Conservation (phyloP, 306 rosid genomes). For the Casuarina cunninghamiana region DNA sequence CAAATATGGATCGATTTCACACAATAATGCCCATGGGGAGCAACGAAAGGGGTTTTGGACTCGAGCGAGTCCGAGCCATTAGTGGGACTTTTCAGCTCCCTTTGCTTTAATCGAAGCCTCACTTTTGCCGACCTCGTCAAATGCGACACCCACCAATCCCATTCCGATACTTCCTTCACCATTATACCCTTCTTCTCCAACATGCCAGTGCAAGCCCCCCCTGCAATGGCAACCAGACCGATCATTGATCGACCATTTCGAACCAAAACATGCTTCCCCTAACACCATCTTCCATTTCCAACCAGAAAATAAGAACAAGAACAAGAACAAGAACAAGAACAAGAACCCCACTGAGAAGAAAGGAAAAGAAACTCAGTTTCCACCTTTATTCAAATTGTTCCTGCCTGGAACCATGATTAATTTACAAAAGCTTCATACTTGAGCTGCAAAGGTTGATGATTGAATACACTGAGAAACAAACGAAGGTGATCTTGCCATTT, state of each 20-base stretch:
- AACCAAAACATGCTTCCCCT: not conserved
- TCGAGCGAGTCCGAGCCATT: not conserved
- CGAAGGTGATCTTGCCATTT: not conserved
- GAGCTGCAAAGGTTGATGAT: not conserved
- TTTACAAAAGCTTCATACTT: not conserved
- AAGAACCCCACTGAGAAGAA: not conserved
- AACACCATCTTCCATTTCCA: no score
- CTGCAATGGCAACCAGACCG: no score
- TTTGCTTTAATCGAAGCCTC: constrained; percentile 45
- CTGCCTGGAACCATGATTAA: not conserved
- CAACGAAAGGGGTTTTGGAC: constrained; percentile 35
- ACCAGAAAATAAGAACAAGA: no score
- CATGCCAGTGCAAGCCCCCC: not conserved
- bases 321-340: no score
- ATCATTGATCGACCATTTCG: not conserved
- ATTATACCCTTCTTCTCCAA: not conserved
- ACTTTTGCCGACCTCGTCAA: constrained; percentile 48
- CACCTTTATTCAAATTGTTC: constrained; percentile 4
- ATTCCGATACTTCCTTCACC: not conserved
- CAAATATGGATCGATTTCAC: not conserved
- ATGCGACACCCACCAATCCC: constrained; percentile 18
- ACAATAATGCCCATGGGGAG: constrained; percentile 25
- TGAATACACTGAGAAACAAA: not conserved
- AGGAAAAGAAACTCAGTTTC: not conserved
- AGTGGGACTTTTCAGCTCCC: constrained; percentile 23